Evolutionary conservation across 495 filamentous ascomycete species (phyloP), one percentile per base, ranked within the genome.

Genomic region (Aspergillus diversus): DNA sequence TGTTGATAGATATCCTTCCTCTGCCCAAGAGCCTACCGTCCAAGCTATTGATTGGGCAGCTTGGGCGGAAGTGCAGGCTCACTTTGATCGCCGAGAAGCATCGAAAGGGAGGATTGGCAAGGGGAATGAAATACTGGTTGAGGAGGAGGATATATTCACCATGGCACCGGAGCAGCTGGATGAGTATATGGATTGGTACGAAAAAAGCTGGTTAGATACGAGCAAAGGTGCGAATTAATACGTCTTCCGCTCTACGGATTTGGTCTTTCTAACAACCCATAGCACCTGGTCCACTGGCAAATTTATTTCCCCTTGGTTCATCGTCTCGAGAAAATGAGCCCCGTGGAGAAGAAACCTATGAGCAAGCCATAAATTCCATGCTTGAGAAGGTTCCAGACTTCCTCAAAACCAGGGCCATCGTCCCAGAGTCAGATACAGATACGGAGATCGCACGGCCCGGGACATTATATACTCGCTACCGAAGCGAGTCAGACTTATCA

Each of bases 111-210:
- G 57, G 15, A 65, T 81, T 55, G 68, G 72, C 32, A 76, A 74
- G 54, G 77, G 77, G 27, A 68, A 77, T 27, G 78, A 79, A 52
- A 77, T 83, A 46, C 71, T 83, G 8, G 73, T 92, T 55, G 85
- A 80, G 5, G 87, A 94, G 21, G 74, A 79, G 1, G 89, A 96
- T 55, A 80, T 92, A 3, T 84, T 93, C 62, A 69, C 73, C 4
- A 89, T 97, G 89, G 82, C 76, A 1, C 80, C 81, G 16, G 70
- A 78, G 9, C 85, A 96, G 61, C 71, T 97, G 56, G 89, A 95
- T 64, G 84, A 90, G 54, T 96, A 96, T 62, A 80, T 99, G 81
- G 87, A 93, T 72, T 97, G 91, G 90, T 96, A 91, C 68, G 89
- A 94, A 70, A 83, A 84, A 65, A 92, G 80, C 33, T 96, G 88